Evolutionary conservation across 805 yeast species (phyloP).

Genomic region (Cyberlindnera sargentensis): DNA sequence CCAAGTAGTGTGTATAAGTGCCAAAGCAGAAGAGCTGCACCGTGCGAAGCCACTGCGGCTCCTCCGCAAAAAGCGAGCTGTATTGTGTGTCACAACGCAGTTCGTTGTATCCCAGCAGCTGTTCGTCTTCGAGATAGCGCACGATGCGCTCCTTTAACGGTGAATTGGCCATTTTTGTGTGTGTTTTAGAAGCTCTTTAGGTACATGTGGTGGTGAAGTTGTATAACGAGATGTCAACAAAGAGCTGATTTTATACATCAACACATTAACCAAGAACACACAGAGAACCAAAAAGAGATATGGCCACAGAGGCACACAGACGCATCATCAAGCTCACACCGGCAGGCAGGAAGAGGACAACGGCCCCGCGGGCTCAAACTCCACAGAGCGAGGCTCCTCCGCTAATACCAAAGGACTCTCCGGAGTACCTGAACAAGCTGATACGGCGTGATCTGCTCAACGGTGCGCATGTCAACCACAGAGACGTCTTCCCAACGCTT

Average conservation of each 20-base stretch:
- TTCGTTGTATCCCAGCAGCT: slow-evolving; percentile 21
- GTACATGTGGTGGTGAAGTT: no score
- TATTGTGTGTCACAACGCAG: slow-evolving; percentile 8
- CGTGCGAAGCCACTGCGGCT: slow-evolving; percentile 13
- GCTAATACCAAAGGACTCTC: not conserved
- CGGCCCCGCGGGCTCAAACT: slow-evolving; percentile 1
- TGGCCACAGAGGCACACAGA: slow-evolving; percentile 3
- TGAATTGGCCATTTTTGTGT: no score
- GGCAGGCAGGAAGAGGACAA: not conserved
- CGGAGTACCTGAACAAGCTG: not conserved
- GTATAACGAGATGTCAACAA: no score
- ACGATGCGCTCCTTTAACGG: not conserved
- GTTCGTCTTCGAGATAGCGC: slow-evolving; percentile 11
- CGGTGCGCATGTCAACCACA: slow-evolving; percentile 8
- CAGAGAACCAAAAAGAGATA: not conserved
- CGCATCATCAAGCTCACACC: slow-evolving; percentile 10
- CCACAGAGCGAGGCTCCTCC: slow-evolving; percentile 4
- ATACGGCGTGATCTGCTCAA: slow-evolving; percentile 1
- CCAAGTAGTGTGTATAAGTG: slow-evolving; percentile 10
- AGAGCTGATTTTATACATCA: not conserved
- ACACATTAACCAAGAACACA: not conserved
- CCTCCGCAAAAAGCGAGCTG: not conserved
- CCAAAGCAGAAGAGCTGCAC: slow-evolving; percentile 23
- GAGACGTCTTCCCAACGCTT: slow-evolving; percentile 30
- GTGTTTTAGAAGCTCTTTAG: no score